Conservation (phyloP, 306 rosid genomes). For the Glycine soja region DNA sequence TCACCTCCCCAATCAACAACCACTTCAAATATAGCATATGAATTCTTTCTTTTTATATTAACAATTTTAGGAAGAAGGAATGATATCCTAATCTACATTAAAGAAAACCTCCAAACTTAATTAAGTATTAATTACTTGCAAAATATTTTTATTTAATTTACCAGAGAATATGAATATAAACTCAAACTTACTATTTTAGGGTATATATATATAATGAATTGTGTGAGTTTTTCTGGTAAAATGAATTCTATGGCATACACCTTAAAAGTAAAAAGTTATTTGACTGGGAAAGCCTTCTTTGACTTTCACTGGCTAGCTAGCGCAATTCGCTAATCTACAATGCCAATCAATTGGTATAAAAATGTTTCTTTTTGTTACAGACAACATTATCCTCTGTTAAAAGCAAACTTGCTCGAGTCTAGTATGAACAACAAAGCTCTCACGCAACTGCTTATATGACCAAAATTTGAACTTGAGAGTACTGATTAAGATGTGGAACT, state of each 20-base stretch:
- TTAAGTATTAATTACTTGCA: background rate
- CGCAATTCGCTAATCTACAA: background rate
- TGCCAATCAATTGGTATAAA: background rate
- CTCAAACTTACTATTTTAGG: background rate
- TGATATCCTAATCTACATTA: background rate
- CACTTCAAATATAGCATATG: background rate
- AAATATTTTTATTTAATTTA: background rate
- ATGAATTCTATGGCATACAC: background rate
- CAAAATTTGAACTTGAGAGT: too few species aligned
- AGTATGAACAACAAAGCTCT: too few species aligned
- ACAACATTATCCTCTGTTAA: too few species aligned
- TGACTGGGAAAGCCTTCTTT: constrained; percentile 25
- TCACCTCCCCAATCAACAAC: background rate
- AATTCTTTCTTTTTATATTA: background rate
- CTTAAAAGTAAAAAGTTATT: constrained; percentile 21
- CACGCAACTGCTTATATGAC: too few species aligned
- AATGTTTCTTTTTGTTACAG: background rate
- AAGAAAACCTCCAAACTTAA: background rate
- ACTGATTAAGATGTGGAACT: too few species aligned
- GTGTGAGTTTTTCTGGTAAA: background rate
- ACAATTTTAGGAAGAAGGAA: background rate
- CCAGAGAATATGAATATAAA: background rate
- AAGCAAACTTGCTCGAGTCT: too few species aligned
- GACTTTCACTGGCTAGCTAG: background rate
- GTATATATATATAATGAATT: background rate